Evolutionary conservation across 1,139 yeast genomes (phyloP), one percentile per base, ranked within the genome.

Genomic region (Ogataea hybrid): DNA sequence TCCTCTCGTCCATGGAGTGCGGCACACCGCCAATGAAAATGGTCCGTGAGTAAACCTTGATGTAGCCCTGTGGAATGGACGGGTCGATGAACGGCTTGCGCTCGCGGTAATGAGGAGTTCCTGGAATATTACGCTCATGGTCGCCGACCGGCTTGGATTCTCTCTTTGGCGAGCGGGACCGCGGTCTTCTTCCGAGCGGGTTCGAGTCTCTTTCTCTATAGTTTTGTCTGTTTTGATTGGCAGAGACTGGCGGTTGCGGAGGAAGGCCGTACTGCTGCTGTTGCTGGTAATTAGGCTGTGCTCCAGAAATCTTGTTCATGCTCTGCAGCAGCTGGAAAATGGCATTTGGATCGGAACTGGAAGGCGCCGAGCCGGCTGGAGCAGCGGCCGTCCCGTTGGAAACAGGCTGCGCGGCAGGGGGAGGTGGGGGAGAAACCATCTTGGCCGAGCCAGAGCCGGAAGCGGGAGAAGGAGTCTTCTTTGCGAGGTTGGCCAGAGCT

Each of bases 11-110:
- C 90, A 88, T 89, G 48, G 76, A 70, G 48, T 79, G 78, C 17
- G 96, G 94, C 33, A 92, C 89, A 58, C 97, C 97, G 40, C 98
- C 98, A 49, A 92, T 79, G 59, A 92, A 92, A 46, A 92, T 70
- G 0, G 98, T 92, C 67, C 98, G 81, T 40, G 95, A 84, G 54
- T 77, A 75, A 3, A 90, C 96, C 59, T 85, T 85, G 53, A 92
- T 77, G 28, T 85, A 75, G 30, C 90, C 96, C 44, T 80, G 79
- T 2, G 96, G 96, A 41, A 89, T 66, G 17, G 79, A 67, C 31
- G 76, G 73, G 60, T 88, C 96, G 59, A 75, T 76, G 11, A 81
- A 76, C 30, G 85, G 81, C 48, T 78, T 79, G 58, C 81, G 81
- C 27, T 83, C 82, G 63, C 94, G 79, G 62, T 69, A 84, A 61